Evolutionary conservation across 768 basidiomycete genomes (phyloP), one percentile per base, ranked within the genome.

Genomic region (Baorangia bicolor): DNA sequence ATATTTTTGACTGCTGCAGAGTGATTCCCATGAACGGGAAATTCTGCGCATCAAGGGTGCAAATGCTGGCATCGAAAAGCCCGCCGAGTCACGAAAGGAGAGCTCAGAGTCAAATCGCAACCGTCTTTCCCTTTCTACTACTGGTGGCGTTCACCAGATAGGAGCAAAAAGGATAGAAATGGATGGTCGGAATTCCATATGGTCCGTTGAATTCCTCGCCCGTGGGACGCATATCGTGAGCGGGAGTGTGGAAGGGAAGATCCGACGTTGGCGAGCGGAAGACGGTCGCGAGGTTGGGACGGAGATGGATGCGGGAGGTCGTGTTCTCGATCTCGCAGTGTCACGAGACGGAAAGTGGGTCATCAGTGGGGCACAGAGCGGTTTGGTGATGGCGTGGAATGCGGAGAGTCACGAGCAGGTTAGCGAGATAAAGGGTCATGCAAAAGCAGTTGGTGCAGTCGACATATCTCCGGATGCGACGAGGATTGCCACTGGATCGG

Each of bases 401-500:
- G 53, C 25, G 14, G 48, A 64, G 33, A 13, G 9, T 21, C 31
- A 14, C 21, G 44, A 59, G 30, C 53, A 56, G 12, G 45, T 55
- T 21, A 13, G 18, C 44, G 53, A 58, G 40, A 20, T 63, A 11
- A 41, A 51, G 7, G 63, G 35, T 10, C 61, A 59, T 11, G 10
- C 4, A 27, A 23, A 40, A n/a, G n/a, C n/a, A n/a, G n/a, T n/a
- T n/a, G n/a, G n/a, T 48, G 57, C 58, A 20, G 55, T 64, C 5
- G 64, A 64, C 30, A 9, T 64, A 18, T 64, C 64, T 16, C 52
- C 47, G 4, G 60, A 64, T 16, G 25, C 4, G 43, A 54, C 43
- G 7, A 46, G 16, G 18, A 40, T 64, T 1, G 60, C 44, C 31
- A 52, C 46, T 5, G 64, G 56, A 1, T 62, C 61, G 7, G 56